Base-by-base conservation (phyloP, 2,329 filamentous ascomycete genomes). In the Alternaria consortialis region DNA sequence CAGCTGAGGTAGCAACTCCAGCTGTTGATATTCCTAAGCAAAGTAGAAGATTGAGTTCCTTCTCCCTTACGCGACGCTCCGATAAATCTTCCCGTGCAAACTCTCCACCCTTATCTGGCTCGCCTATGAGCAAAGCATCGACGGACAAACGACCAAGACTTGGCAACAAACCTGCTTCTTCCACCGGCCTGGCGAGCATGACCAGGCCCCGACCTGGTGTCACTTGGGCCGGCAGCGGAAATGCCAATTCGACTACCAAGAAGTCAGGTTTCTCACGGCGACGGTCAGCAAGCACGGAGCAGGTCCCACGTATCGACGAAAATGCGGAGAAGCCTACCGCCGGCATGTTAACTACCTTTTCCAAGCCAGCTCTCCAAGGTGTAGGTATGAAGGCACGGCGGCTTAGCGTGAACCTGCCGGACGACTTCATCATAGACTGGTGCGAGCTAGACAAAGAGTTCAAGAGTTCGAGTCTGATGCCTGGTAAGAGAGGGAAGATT, bases 381-480 rank as follows among this genome's bases (percentile, higher is more conserved):
- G 90, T 89, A 17, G 91, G 91, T 9, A 85, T 91, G 76, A 94
- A 94, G 80, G 89, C 91, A 31, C 86, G 91, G n/a, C 88, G 91
- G 52, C 83, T 94, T 80, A 94, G 91, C 72, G 77, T 92, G 50
- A 90, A 86, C 70, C 81, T 93, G 27, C 90, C 90, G 1, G 90
- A 93, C 68, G 89, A 92, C 68, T 91, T 93, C 73, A 85, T 85
- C 1, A 89, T 93, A 31, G 89, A 92, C 62, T 85, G 88, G 9
- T 89, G 84, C 27, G 88, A 92, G 53, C 83, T 94, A 4, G 84
- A 87, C 61, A 83, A 84, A 47, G 91, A 93, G 68, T 94, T 88
- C 69, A 88, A 90, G 63, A 90, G 74, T 63, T 76, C 78, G 8
- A 90, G 88, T 78, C 88, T 91, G 67, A 81, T 94, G 53, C 84